phyloP scores from a whole-genome alignment of 768 basidiomycete species.

The Leccinellum rugosiceps region DNA sequence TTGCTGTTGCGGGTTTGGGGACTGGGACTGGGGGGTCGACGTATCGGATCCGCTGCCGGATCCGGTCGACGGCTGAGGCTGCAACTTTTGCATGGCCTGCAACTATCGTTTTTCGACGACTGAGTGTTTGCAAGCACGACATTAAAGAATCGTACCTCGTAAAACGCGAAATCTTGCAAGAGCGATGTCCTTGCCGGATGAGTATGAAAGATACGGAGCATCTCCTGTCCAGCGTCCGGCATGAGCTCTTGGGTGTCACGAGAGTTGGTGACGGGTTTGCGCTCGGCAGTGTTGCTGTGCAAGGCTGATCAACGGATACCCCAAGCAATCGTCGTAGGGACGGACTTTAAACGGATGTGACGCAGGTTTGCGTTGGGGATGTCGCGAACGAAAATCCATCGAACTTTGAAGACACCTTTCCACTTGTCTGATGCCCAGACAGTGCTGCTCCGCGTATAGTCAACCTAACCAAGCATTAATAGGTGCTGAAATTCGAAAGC shows the following conservation, averaged over 20 bases:
- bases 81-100: slow-evolving; percentile 81
- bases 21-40: slow-evolving; percentile 36
- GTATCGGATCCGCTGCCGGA: slow-evolving; percentile 27
- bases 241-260: slow-evolving; percentile 96
- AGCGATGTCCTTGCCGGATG: slow-evolving; percentile 92
- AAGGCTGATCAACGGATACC: slow-evolving; percentile 10
- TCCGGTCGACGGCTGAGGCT: slow-evolving; percentile 29
- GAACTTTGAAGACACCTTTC: slow-evolving; percentile 99
- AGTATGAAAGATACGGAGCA: slow-evolving; percentile 91
- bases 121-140: slow-evolving; percentile 4
- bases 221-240: slow-evolving; percentile 94
- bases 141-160: slow-evolving; percentile 58
- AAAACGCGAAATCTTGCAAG: slow-evolving; percentile 90
- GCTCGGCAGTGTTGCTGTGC: slow-evolving; percentile 89
- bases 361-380: slow-evolving; percentile 87
- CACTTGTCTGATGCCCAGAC: slow-evolving; percentile 99
- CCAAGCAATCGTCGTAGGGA: slow-evolving; percentile 3
- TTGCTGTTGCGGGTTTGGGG: slow-evolving; percentile 41
- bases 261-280: slow-evolving; percentile 97
- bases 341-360: slow-evolving; percentile 82
- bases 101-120: slow-evolving; percentile 42
- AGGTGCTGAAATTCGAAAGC: not conserved
- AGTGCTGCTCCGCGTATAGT: slow-evolving; percentile 90
- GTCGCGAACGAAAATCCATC: slow-evolving; percentile 97
- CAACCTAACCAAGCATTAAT: slow-evolving; percentile 49